Evolutionary conservation across 768 basidiomycete species (phyloP).

Genomic region (Tephrocybe sp.): DNA sequence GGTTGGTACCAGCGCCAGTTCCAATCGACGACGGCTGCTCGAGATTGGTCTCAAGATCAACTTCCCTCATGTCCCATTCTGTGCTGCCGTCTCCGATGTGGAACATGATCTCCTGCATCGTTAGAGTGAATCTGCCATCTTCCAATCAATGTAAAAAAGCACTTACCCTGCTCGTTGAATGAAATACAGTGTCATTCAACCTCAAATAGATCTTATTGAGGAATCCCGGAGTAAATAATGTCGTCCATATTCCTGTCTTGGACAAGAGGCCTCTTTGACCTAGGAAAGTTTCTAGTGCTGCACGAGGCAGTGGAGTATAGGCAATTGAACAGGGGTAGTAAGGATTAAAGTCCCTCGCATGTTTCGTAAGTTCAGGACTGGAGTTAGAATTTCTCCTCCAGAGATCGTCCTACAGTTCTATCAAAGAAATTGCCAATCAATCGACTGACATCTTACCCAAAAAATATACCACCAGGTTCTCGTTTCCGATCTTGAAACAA

Average conservation of each 20-base stretch:
- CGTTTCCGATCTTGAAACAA: constrained; percentile 45
- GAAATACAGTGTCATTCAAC: constrained; percentile 65
- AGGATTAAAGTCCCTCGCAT: constrained; percentile 66
- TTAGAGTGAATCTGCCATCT: neutral
- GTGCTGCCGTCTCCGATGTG: constrained; percentile 52
- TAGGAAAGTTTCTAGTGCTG: constrained; percentile 63
- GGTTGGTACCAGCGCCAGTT: constrained; percentile 70
- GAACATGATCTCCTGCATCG: constrained; percentile 55
- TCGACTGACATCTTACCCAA: constrained; percentile 48
- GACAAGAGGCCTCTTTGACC: constrained; percentile 57
- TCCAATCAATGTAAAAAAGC: neutral
- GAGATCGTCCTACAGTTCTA: constrained; percentile 57
- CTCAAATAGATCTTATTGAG: constrained; percentile 72
- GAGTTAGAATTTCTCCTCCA: constrained; percentile 70
- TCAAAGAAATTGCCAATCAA: neutral
- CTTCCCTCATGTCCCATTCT: constrained; percentile 61
- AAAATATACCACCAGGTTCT: constrained; percentile 79
- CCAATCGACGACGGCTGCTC: constrained; percentile 52
- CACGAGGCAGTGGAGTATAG: constrained; percentile 63
- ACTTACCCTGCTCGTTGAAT: constrained; percentile 48
- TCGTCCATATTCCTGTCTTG: constrained; percentile 35
- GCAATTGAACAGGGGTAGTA: constrained; percentile 71
- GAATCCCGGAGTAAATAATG: constrained; percentile 61
- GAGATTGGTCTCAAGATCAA: constrained; percentile 50
- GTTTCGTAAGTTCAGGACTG: constrained; percentile 42